Conservation (phyloP, 2,329 filamentous ascomycete species). For the Periconia sp. region DNA sequence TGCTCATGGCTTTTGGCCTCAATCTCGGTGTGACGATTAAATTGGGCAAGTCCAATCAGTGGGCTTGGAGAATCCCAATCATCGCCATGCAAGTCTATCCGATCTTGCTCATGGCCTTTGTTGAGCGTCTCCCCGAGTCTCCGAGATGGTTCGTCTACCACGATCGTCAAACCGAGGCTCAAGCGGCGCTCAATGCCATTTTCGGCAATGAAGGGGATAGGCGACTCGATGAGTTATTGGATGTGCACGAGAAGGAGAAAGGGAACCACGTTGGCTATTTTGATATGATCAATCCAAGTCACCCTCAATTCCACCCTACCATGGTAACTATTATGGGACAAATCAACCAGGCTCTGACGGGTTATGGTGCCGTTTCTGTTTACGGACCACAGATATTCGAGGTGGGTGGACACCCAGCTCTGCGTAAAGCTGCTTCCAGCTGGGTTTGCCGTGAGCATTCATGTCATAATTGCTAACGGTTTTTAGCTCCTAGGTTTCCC, state of each 20-base stretch:
- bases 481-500: slow-evolving; percentile 65
- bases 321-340: slow-evolving; percentile 68
- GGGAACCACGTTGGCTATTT: slow-evolving; percentile 57
- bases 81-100: slow-evolving; percentile 67
- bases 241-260: slow-evolving; percentile 58
- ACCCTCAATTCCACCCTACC: slow-evolving; percentile 65
- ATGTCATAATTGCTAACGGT: no score
- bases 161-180: slow-evolving; percentile 58
- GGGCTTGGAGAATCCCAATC: slow-evolving; percentile 68
- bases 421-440: no score
- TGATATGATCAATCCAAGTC: slow-evolving; percentile 63
- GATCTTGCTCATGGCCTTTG: slow-evolving; percentile 58
- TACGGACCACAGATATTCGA: slow-evolving; percentile 70
- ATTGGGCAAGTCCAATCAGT: slow-evolving; percentile 63
- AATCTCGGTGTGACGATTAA: slow-evolving; percentile 61
- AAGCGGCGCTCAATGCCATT: slow-evolving; percentile 55
- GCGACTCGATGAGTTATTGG: slow-evolving; percentile 58
- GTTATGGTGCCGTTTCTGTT: slow-evolving; percentile 66
- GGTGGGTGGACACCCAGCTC: no score
- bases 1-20: slow-evolving; percentile 66
- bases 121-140: slow-evolving; percentile 61
- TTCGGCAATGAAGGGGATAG: slow-evolving; percentile 58
- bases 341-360: slow-evolving; percentile 65
- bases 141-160: slow-evolving; percentile 65
- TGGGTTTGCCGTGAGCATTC: no score